Percentiles rank a stretch among this genome's conserved stretches.
Conservation (phyloP, 2,329 filamentous ascomycete genomes). For the Beauveria varroae region DNA sequence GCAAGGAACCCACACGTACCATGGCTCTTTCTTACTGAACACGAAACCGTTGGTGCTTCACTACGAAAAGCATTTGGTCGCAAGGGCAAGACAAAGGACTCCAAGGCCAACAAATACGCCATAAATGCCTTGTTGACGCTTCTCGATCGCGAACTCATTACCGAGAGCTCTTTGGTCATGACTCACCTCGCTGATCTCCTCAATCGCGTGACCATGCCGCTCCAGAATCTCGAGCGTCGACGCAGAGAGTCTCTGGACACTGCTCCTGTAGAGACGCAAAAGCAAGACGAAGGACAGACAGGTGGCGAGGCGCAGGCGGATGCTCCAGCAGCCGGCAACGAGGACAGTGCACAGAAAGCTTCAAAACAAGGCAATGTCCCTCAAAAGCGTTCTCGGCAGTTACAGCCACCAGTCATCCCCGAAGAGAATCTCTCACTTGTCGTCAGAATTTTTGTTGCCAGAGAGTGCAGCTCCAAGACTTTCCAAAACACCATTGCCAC, state of each 20-base stretch:
- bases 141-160: constrained; percentile 88
- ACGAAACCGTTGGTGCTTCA: constrained; percentile 66
- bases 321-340: constrained; percentile 15
- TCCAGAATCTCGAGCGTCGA: constrained; percentile 74
- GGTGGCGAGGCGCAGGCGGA: constrained; percentile 18
- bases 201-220: constrained; percentile 78
- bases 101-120: constrained; percentile 77
- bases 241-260: constrained; percentile 63
- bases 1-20: constrained; percentile 80
- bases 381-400: constrained; percentile 46
- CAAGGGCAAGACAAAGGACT: constrained; percentile 85
- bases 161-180: constrained; percentile 97
- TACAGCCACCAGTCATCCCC: constrained; percentile 79
- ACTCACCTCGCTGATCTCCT: constrained; percentile 82
- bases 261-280: constrained; percentile 6
- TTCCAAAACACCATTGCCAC: constrained; percentile 96
- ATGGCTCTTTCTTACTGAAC: constrained; percentile 89
- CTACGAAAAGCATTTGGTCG: constrained; percentile 70
- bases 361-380: constrained; percentile 26
- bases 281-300: constrained; percentile 23
- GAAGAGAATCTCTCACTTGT: constrained; percentile 85
- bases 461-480: constrained; percentile 94
- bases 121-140: constrained; percentile 85
- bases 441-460: constrained; percentile 92
- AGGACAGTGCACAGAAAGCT: constrained; percentile 19